Evolutionary conservation across 108 stramenopile genomes (phyloP).

Genomic region (Cylindrotheca closterium): DNA sequence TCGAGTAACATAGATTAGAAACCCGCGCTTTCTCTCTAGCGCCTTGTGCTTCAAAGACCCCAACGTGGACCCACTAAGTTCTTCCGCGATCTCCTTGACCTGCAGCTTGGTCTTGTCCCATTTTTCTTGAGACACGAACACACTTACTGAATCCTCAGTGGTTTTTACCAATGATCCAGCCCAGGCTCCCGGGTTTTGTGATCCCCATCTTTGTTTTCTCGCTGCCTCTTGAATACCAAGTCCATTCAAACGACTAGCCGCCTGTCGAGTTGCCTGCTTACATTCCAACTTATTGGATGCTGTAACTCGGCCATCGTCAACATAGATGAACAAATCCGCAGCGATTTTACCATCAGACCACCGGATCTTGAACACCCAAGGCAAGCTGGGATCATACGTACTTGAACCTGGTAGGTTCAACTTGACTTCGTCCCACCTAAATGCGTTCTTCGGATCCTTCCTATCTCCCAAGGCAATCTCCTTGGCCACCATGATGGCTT

Average conservation of each 20-base stretch:
- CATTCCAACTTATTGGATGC: constrained; percentile 4
- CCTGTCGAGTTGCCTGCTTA: constrained; percentile 4
- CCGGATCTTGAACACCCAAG: constrained; percentile 34
- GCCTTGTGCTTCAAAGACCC: constrained; percentile 4
- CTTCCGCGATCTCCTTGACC: neutral
- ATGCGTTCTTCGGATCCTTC: constrained; percentile 17
- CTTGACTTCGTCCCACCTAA: constrained; percentile 25
- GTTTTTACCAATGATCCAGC: constrained; percentile 34
- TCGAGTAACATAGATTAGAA: constrained; percentile 40
- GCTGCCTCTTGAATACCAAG: constrained; percentile 55
- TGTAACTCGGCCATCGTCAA: constrained; percentile 38
- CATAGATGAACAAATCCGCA: constrained; percentile 31
- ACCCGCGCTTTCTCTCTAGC: constrained; percentile 27
- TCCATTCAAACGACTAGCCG: constrained; percentile 10
- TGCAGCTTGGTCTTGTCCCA: constrained; percentile 23
- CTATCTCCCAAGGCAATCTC: constrained; percentile 20
- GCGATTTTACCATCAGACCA: constrained; percentile 38
- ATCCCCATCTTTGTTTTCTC: constrained; percentile 23
- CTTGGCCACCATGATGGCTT: constrained; percentile 8
- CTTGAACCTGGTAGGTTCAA: constrained; percentile 38
- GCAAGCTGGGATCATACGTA: constrained; percentile 29
- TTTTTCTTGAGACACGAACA: constrained; percentile 14
- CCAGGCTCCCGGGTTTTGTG: constrained; percentile 45
- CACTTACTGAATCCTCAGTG: constrained; percentile 11
- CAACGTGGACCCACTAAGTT: neutral